phyloP scores from a whole-genome alignment of 139 green algal genomes.

The Tetraselmis striata region DNA sequence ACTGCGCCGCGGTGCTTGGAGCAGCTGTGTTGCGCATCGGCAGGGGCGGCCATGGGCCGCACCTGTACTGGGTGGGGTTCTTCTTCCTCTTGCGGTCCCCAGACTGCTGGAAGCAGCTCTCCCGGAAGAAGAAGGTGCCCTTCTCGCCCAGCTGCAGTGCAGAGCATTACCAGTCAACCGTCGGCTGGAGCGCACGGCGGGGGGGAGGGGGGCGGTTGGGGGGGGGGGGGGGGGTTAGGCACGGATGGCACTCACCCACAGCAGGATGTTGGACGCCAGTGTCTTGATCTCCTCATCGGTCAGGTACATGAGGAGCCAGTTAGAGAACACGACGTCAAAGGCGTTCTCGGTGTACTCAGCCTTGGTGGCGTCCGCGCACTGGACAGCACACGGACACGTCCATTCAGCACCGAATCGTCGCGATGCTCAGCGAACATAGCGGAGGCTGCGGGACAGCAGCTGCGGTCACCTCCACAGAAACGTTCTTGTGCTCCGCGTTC shows the following conservation, averaged over 20 bases:
- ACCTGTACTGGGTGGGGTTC: conserved; percentile 89
- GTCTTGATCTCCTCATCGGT: conserved; percentile 63
- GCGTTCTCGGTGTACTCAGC: background rate
- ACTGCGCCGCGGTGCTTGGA: too few species aligned
- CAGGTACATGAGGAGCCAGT: conserved; percentile 95
- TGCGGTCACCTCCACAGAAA: background rate
- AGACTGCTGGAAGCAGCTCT: conserved; percentile 81
- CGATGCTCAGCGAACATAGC: too few species aligned
- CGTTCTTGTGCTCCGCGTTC: conserved; percentile 44
- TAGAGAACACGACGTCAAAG: conserved; percentile 80
- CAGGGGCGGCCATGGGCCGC: background rate
- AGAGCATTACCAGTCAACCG: too few species aligned
- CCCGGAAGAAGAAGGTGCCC: conserved; percentile 78
- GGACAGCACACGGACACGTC: too few species aligned
- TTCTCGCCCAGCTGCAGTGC: conserved; percentile 43
- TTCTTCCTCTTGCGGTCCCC: conserved; percentile 59
- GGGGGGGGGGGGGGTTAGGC: too few species aligned
- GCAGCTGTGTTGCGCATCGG: background rate
- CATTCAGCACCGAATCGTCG: too few species aligned
- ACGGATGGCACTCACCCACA: conserved; percentile 63
- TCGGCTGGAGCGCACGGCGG: too few species aligned
- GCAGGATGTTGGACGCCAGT: conserved; percentile 49
- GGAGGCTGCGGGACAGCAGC: too few species aligned
- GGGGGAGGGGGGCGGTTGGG: too few species aligned
- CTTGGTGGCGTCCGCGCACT: background rate